Conservation (phyloP, 2,329 filamentous ascomycete genomes). For the Cyanodermella asteris region DNA sequence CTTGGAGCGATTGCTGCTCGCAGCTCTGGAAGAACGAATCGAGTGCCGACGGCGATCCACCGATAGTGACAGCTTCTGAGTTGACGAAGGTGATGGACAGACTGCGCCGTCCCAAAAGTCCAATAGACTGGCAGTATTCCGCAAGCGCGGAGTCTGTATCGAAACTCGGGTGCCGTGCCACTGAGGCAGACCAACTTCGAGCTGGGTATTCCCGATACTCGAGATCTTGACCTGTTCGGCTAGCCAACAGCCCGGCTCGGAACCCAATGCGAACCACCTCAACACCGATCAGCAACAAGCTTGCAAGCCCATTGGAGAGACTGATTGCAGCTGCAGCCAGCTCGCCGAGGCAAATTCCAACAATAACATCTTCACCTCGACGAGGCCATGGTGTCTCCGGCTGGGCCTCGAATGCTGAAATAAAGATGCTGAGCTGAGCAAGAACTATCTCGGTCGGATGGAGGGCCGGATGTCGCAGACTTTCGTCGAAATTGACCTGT, state of each 20-base stretch:
- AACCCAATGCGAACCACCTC: slow-evolving; percentile 2
- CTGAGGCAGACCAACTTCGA: no score
- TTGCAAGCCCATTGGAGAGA: neutral
- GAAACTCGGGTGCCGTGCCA: no score
- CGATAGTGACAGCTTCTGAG: slow-evolving; percentile 10
- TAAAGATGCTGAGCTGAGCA: no score
- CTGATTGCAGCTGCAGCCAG: slow-evolving; percentile 1
- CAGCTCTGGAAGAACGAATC: slow-evolving; percentile 19
- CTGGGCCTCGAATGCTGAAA: no score
- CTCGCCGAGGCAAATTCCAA: slow-evolving; percentile 3
- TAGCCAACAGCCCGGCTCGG: slow-evolving; percentile 2
- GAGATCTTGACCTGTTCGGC: no score
- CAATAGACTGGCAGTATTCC: slow-evolving; percentile 2
- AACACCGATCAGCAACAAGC: slow-evolving; percentile 1
- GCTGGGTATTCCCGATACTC: slow-evolving; percentile 2
- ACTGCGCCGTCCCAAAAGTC: slow-evolving; percentile 7
- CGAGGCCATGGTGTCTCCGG: no score
- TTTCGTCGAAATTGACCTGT: no score
- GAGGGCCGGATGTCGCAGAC: no score
- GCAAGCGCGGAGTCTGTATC: no score
- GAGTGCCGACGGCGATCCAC: slow-evolving; percentile 3
- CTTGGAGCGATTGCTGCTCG: slow-evolving; percentile 5
- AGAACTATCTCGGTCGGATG: no score
- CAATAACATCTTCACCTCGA: no score
- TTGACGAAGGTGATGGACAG: slow-evolving; percentile 26